These are phyloP conservation scores for Exophiala aquamarina DNA, from an alignment of 2,329 filamentous ascomycete genomes.

Conservation along the genomic window DNA sequence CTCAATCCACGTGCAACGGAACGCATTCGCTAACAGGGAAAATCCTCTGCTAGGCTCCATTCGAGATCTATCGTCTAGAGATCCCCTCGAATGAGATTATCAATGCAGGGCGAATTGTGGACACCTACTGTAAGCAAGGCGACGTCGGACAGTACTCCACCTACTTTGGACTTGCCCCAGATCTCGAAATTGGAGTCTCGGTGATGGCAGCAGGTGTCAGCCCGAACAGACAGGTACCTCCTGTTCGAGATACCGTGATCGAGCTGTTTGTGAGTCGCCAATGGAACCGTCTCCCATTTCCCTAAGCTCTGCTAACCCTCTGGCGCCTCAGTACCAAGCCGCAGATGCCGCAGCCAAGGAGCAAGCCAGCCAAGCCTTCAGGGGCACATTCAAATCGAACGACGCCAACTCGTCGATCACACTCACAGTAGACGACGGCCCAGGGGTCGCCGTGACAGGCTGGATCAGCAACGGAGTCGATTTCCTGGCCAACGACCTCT, in stretches of 20 bases:
- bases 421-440: background rate
- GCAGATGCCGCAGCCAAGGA: no score
- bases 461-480: no score
- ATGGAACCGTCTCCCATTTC: no score
- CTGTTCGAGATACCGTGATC: background rate
- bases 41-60: slow-evolving; percentile 42
- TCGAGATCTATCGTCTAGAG: slow-evolving; percentile 10
- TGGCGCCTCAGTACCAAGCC: no score
- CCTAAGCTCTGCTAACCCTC: no score
- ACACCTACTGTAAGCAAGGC: slow-evolving; percentile 36
- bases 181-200: slow-evolving; percentile 37
- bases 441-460: no score
- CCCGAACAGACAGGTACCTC: slow-evolving; percentile 3
- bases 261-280: background rate
- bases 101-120: slow-evolving; percentile 9
- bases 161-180: slow-evolving; percentile 36
- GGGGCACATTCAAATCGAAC: background rate
- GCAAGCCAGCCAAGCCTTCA: no score
- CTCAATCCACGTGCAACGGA: no score
- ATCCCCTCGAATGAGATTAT: slow-evolving; percentile 5
- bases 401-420: no score
- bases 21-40: slow-evolving; percentile 5
- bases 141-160: slow-evolving; percentile 36
- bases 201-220: slow-evolving; percentile 31
- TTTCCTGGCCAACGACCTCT: slow-evolving; percentile 8